These are phyloP conservation scores for Auricularia sp. DNA, from an alignment of 768 basidiomycete genomes.

Conservation along the genomic window DNA sequence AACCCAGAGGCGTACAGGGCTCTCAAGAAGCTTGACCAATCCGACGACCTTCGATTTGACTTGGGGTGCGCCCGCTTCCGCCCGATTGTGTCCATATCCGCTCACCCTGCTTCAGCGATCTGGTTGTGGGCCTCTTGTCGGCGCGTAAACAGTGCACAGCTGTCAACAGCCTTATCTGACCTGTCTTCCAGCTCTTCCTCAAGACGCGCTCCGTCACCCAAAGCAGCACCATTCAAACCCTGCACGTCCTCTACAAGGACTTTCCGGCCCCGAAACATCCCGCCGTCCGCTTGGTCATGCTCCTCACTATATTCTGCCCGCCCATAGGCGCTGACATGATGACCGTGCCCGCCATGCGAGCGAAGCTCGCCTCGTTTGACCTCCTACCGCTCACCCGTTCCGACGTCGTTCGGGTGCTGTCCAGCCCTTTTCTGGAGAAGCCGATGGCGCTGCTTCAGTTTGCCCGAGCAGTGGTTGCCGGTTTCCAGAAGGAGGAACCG, in stretches of 20 bases:
- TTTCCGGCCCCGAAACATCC: constrained; percentile 48
- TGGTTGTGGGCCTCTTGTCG: constrained; percentile 60
- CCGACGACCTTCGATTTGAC: constrained; percentile 57
- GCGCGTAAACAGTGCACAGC: constrained; percentile 22
- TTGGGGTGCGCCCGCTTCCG: constrained; percentile 30
- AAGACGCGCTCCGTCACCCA: constrained; percentile 56
- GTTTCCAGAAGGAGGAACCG: constrained; percentile 29
- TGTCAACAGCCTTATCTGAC: background rate
- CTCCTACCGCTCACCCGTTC: constrained; percentile 45
- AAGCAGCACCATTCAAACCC: constrained; percentile 34
- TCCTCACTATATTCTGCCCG: constrained; percentile 54
- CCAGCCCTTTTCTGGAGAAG: constrained; percentile 62
- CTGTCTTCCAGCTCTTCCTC: constrained; percentile 45
- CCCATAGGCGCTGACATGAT: constrained; percentile 5
- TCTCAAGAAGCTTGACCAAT: constrained; percentile 54
- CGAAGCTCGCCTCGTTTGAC: constrained; percentile 44
- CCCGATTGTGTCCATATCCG: background rate
- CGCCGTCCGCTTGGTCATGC: constrained; percentile 57
- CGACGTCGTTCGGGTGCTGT: constrained; percentile 52
- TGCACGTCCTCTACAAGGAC: constrained; percentile 55
- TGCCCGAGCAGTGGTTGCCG: constrained; percentile 31
- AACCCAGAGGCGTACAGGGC: constrained; percentile 63
- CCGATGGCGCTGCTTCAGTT: constrained; percentile 43
- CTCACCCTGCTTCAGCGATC: constrained; percentile 22
- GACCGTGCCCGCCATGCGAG: background rate